Evolutionary conservation across 2,329 filamentous ascomycete genomes (phyloP), one percentile per base, ranked within the genome.

Genomic region (Alternaria solani): DNA sequence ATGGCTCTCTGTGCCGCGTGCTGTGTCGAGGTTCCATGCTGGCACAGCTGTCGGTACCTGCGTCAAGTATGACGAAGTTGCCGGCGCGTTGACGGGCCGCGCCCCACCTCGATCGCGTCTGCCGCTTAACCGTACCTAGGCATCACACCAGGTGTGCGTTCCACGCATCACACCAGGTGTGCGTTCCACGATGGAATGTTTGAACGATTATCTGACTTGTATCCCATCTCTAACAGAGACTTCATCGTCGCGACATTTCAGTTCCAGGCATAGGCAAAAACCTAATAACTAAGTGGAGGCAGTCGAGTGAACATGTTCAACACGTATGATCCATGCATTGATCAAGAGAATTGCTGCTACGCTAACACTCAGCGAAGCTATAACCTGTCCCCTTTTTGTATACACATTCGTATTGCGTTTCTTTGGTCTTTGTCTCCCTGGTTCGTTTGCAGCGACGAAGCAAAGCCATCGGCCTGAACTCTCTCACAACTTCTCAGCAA

Each of bases 401-500:
- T 54, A 47, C 32, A 34, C 34, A 25, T 34, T 54, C 32, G 23
- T 34, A 47, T 36, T 36, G 42, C 34, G 41, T 36, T 30, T 48
- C 46, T 23, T 5, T 3, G 8, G 36, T 12, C 46, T 36, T 26
- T 44, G 23, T 16, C 16, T 9, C 9, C 11, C 5, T 7, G 20
- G 25, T 2, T 38, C 20, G 30, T 23, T 18, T 26, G 12, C 14
- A 20, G 41, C 14, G 44, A 25, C 42, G 32, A 9, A 34, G 46
- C 12, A n/a, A 25, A 20, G 0, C 7, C 5, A 23, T 38, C n/a
- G n/a, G 5, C 2, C 5, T n/a, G 9, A 9, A 4, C 7, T 18
- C 25, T 20, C 49, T 64, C 49, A 72, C 7, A 72, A 56, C 55
- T 69, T 70, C 56, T 72, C 68, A 2, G 62, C 64, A 51, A 72